These are phyloP conservation scores for Calonectria henricotiae DNA, from an alignment of 2,329 filamentous ascomycete genomes.

Conservation along the genomic window DNA sequence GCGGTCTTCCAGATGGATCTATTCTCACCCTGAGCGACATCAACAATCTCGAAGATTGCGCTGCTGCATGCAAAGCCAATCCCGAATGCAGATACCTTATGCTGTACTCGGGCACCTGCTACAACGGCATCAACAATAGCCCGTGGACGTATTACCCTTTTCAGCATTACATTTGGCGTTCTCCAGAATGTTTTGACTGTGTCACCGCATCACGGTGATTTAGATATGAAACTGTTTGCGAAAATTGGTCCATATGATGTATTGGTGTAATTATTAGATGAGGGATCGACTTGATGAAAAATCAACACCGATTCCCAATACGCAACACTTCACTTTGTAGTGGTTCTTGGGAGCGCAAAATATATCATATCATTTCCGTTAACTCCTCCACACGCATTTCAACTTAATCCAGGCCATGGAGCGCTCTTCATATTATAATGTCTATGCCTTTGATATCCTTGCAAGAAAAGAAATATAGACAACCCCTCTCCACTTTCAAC, in stretches of 20 bases:
- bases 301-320: too few species aligned
- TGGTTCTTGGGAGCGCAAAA: too few species aligned
- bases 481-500: too few species aligned
- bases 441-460: too few species aligned
- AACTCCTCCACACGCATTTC: too few species aligned
- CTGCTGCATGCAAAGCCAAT: conserved; percentile 2
- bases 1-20: conserved; percentile 4
- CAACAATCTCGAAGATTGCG: background rate
- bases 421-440: too few species aligned
- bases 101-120: background rate
- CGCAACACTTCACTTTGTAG: too few species aligned
- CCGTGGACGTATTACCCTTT: conserved; percentile 17
- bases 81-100: conserved; percentile 19
- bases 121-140: conserved; percentile 15
- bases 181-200: conserved; percentile 9
- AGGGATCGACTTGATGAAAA: background rate
- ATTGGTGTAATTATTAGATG: background rate
- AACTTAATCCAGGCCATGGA: too few species aligned
- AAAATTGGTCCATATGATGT: background rate
- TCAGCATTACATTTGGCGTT: conserved; percentile 5
- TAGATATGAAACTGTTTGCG: background rate
- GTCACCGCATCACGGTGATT: background rate
- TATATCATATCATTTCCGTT: too few species aligned
- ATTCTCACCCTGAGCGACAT: background rate
- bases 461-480: too few species aligned